phyloP scores from a whole-genome alignment of 441 rosid genomes.

The Adansonia grandidieri region DNA sequence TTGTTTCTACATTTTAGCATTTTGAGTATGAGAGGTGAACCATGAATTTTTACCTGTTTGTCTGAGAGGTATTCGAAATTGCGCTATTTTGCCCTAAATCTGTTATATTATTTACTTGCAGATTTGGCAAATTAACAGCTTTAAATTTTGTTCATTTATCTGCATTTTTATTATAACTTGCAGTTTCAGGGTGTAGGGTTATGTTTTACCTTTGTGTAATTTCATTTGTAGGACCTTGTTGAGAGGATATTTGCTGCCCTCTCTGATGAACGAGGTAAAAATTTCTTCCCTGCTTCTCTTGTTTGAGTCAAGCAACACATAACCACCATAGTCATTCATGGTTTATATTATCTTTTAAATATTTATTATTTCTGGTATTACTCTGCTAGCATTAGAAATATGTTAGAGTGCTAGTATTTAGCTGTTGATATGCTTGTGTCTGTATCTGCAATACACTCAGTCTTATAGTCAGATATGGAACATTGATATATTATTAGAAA shows the following conservation, averaged over 20 bases:
- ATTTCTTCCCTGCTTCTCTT: conserved; percentile 8
- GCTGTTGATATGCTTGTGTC: conserved; percentile 10
- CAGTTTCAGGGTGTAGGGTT: conserved; percentile 7
- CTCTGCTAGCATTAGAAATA: background rate
- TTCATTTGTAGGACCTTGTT: conserved; percentile 80
- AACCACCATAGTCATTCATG: background rate
- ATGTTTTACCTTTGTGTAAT: conserved; percentile 29
- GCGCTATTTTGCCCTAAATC: background rate
- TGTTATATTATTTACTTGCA: background rate
- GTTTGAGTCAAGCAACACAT: background rate
- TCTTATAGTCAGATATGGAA: background rate
- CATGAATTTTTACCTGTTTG: background rate
- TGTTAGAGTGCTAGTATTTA: conserved; percentile 7
- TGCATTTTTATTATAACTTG: background rate
- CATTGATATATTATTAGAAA: background rate
- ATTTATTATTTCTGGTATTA: background rate
- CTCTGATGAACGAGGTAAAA: conserved; percentile 77
- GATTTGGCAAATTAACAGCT: background rate
- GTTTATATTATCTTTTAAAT: conserved; percentile 5
- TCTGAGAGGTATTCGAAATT: background rate
- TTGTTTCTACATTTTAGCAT: background rate
- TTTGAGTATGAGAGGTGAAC: background rate
- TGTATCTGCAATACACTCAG: background rate
- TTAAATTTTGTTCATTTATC: background rate
- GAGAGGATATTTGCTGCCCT: conserved; percentile 74